Base-by-base conservation (phyloP, 148 eudicot species). In the Diospyros lotus region DNA sequence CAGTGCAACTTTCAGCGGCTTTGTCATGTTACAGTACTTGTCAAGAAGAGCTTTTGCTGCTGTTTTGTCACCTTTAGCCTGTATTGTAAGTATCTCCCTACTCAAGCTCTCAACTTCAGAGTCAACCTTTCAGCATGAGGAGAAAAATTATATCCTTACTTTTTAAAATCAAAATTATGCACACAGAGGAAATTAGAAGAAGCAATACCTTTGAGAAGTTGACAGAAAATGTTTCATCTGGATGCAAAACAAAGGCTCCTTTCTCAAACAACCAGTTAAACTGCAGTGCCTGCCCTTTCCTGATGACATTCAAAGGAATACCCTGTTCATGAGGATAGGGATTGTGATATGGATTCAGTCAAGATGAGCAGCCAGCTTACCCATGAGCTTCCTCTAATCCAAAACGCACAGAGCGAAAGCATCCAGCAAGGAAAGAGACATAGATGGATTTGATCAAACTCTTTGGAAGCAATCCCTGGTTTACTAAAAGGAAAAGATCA, bases 301-400 rank as follows among this genome's bases (percentile, higher is more conserved):
- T 95, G 86, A 58, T 63, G 64, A 58, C 40, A 52, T 54, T 62
- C 75, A 81, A 52, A 73, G 64, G 72, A 18, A 58, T 74, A 68
- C 52, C 44, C 61, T 60, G 71, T 50, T 69, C 59, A 66, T 58
- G 71, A 28, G 46, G 51, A 73, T 38, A 4, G 46, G 17, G 11
- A 68, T 4, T 45, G 52, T 38, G 18, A 45, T 61, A 64, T 5
- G 48, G 58, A 45, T 48, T 40, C 56, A 9, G 65, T 59, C 63
- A 71, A 52, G 71, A 42, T 39, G 64, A 64, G 41, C 4, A 73
- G 79, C 45, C 58, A 50, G 54, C 85, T 88, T 87, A 95, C 99
- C 99, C 99, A 72, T 95, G 99, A 87, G 99, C 96, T 89, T 95
- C 99, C 84, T 95, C 97, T 82, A 95, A 76, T 6, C 99, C 97